Evolutionary conservation across 192 early-diverging fungal genomes (phyloP), one percentile per base, ranked within the genome.

Genomic region (Entophlyctis luteolus): DNA sequence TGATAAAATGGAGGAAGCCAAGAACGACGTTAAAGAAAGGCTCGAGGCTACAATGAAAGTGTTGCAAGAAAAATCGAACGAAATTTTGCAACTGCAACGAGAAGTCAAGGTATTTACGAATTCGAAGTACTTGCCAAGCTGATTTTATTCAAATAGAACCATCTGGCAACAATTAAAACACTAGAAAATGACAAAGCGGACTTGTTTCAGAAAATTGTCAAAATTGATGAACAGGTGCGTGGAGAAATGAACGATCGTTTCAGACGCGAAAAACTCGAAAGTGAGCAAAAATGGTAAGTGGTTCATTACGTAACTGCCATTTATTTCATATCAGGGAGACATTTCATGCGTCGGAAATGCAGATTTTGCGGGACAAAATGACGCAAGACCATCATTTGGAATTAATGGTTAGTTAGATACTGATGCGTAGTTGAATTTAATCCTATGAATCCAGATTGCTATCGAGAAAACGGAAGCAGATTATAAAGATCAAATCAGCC

Each of bases 71-170:
- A 75, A 77, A 53, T 81, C 84, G 22, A 71, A 72, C 36, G 81
- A 89, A 59, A 87, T 84, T 79, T 77, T 79, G 18, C 62, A 59
- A 23, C 86, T 86, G 70, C 70, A 77, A 1, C 32, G 69, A 0
- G 62, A 31, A 29, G 73, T 84, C 53, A 56, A 79, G 50, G 70
- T 63, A 53, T 18, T 16, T 57, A 22, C 10, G 27, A 49, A 58
- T 35, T 57, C 36, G 8, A 34, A 37, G 33, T 49, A 46, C 25
- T 36, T 72, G 46, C 33, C 4, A n/a, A 45, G 47, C n/a, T 47
- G 68, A 47, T 1, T 25, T 31, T 53, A 39, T 38, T 31, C 25
- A 12, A 37, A 33, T 57, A 78, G 78, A 29, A 34, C 18, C 35
- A 68, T 2, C 25, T 65, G 29, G 42, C 66, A 28, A 70, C 67